Evolutionary conservation across 2,329 filamentous ascomycete species (phyloP).

Genomic region (Fusarium fujikuroi): DNA sequence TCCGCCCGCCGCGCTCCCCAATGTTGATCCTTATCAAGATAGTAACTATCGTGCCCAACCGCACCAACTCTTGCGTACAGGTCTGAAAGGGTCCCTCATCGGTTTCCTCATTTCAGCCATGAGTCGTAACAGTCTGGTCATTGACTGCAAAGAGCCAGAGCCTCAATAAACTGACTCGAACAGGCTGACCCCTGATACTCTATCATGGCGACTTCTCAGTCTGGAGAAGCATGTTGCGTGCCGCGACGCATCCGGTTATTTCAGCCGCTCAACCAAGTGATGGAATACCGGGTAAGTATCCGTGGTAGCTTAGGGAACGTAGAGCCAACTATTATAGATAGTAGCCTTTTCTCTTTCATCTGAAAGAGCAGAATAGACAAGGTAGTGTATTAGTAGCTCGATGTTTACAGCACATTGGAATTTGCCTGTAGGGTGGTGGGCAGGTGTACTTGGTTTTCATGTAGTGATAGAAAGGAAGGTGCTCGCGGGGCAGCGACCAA

Average conservation of each 20-base stretch:
- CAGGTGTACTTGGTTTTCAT: not conserved
- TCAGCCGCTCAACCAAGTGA: not conserved
- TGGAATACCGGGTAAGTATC: not conserved
- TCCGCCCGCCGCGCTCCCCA: conserved; percentile 28
- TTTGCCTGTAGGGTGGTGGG: not conserved
- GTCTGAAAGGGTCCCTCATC: conserved; percentile 16
- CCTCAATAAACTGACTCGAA: conserved; percentile 22
- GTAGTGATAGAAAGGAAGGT: not conserved
- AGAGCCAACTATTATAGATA: not conserved
- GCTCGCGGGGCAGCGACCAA: not conserved
- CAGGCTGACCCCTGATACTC: conserved; percentile 10
- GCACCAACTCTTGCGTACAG: conserved; percentile 11
- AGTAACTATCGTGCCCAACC: conserved; percentile 20
- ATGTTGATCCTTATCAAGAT: conserved; percentile 33
- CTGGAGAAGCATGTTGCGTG: conserved; percentile 33
- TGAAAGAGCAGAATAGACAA: not conserved
- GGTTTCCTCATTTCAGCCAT: conserved; percentile 20
- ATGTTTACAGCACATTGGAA: not conserved
- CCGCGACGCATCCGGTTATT: not conserved
- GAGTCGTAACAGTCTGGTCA: conserved; percentile 13
- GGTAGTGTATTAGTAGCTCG: not conserved
- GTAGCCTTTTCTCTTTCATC: not conserved
- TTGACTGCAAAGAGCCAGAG: conserved; percentile 11
- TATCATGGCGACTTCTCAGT: conserved; percentile 20
- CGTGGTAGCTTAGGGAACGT: not conserved